These are phyloP conservation scores for Hyaloscypha bicolor DNA, from an alignment of 495 filamentous ascomycete genomes.

Conservation along the genomic window DNA sequence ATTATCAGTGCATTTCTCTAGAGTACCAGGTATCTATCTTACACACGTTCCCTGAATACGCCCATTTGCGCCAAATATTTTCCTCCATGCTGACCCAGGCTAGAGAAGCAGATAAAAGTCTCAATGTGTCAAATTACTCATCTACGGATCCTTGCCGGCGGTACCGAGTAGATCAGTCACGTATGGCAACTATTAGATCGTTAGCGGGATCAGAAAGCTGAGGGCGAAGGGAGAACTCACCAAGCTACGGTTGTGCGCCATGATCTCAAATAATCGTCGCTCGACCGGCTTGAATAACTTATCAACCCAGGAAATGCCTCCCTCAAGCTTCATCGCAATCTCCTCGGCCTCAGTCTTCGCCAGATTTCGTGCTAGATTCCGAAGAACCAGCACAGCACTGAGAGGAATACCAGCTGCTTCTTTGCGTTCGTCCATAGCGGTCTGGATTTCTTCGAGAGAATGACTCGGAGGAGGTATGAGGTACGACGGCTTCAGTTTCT, in stretches of 20 bases:
- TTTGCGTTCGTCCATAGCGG: conserved; percentile 73
- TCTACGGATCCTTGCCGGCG: background rate
- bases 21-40: conserved; percentile 19
- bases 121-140: conserved; percentile 6
- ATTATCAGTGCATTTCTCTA: conserved; percentile 8
- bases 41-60: conserved; percentile 9
- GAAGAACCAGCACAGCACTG: conserved; percentile 79
- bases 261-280: conserved; percentile 51
- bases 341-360: conserved; percentile 59
- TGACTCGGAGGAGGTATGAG: conserved; percentile 56
- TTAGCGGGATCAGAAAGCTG: conserved; percentile 1
- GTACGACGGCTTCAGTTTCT: conserved; percentile 44
- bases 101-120: background rate
- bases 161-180: conserved; percentile 1
- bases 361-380: conserved; percentile 83
- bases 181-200: background rate
- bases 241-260: conserved; percentile 54
- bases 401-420: conserved; percentile 85
- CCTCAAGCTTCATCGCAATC: conserved; percentile 49
- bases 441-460: conserved; percentile 60
- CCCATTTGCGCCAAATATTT: conserved; percentile 15
- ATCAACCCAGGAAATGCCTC: conserved; percentile 40
- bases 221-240: conserved; percentile 40
- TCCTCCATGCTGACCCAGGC: background rate
- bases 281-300: conserved; percentile 52